Evolutionary conservation across 2,329 filamentous ascomycete species (phyloP), one percentile per base, ranked within the genome.

Genomic region (Rugonectria rugulosa): DNA sequence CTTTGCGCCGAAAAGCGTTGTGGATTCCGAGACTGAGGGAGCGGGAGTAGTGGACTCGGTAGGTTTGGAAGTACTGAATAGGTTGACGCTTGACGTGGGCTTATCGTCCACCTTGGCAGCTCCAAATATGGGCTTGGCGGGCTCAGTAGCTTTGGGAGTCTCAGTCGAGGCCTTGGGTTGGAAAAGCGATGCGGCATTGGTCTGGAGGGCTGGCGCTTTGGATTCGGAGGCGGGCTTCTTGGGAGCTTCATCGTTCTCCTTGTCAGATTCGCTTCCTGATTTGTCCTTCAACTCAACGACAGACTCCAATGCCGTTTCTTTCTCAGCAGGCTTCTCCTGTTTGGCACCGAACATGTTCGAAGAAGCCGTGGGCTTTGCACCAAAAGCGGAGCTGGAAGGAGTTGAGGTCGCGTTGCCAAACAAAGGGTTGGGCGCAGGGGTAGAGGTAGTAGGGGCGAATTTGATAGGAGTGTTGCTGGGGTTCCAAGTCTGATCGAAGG

Each of bases 391-490:
- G 55, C 66, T 71, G 48, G 69, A 61, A 42, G 68, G 66, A 29
- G 64, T 64, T 23, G 70, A 64, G 20, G 60, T 62, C 50, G 63
- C 14, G 23, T 61, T 66, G 47, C 72, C 69, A 56, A 77, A 76
- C 11, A 72, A 68, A 60, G 62, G 70, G 27, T 62, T 59, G 31
- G 72, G 49, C 24, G 72, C 66, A 10, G 69, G 53, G 15, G 70
- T 48, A 20, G 71, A 47, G 7, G 69, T 65, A 44, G 68, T 57
- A 37, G 76, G 70, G 11, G 76, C 77, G 64, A 85, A 85, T 66
- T 84, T 85, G 68, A 87, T 82, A 3, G 83, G 82, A 6, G 77
- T 77, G 15, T 76, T 78, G 70, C 75, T 81, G 5, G 74, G 72
- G 41, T 78, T 75, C 67, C 73, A 75, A 14, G 77, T 76, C 64